Base-by-base conservation (phyloP, 805 yeast genomes). In the Wickerhamiella cacticola region DNA sequence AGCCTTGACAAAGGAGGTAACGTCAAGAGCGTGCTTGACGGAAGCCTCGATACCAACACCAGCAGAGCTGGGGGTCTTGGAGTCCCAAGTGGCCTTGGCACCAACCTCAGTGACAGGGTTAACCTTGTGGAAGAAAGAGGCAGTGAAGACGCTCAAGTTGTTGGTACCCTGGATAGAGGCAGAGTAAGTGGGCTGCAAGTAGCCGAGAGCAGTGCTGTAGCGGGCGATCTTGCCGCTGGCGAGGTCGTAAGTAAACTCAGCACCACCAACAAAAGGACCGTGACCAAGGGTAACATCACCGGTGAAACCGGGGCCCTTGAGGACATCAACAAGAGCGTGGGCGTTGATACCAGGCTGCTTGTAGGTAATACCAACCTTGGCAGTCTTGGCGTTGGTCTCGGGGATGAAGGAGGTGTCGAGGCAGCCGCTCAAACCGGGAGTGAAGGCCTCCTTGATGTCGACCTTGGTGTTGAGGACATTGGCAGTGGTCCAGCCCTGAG, bases 401-500 rank as follows among this genome's bases (percentile, higher is more conserved):
- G 98, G 98, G 55, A 84, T 76, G 64, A 83, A 82, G 45, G 84
- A 73, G 56, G 96, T 84, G 65, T 82, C 79, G 63, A 92, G 73
- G 70, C 88, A 95, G 59, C 92, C 81, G 74, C 87, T 89, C 62
- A 92, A 77, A 60, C 97, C 96, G 60, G 94, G 95, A 53, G 96
- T 82, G 70, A 89, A 76, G 60, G 86, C 82, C 68, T 88, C 94
- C 51, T 80, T 75, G 62, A 92, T 76, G 74, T 89, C 96, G 59
- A 92, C 75, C 76, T 86, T 89, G 72, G 97, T 84, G 74, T 78
- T 82, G 65, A 92, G 73, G 56, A 82, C 76, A 69, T 89, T 89
- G 68, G 94, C 81, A 60, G 94, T 85, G 73, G 88, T 81, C 96
- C 97, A 88, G 65, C 96, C 95, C 75, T 92, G 97, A 59, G 96